Base-by-base conservation (phyloP, 2,329 filamentous ascomycete genomes). In the Cercospora sp. region DNA sequence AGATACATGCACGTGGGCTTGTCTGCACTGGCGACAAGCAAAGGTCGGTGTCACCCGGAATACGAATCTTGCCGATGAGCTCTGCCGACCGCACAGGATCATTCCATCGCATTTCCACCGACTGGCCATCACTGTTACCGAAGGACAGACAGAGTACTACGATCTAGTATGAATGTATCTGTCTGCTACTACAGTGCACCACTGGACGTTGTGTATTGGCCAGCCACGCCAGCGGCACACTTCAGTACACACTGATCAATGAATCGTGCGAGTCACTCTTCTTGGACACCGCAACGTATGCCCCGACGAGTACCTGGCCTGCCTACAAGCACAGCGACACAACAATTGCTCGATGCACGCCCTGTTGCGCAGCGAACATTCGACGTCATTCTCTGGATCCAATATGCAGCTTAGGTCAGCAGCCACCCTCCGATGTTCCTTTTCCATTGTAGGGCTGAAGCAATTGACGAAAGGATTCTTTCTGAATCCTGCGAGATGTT, bases 391-490 rank as follows among this genome's bases (percentile, higher is more conserved):
- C 8, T 23, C 16, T 18, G 53, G 53, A 16, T 26, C 16, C 53
- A 20, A 30, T n/a, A 33, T 33, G 53, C 53, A 58, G 53, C 53
- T 58, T 33, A 58, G 26, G 53, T 58, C 53, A 58, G 53, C 53
- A 58, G 16, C 26, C 53, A 30, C 30, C 16, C 26, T 58, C 13
- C 23, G 53, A 57, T 8, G 53, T 30, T n/a, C 53, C 23, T 18
- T 58, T 30, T 26, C 13, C 13, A 23, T n/a, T 28, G 53, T 58
- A 58, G 30, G 53, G 53, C 53, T 58, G 53, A 58, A 31, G 53
- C 53, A 26, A 58, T 30, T 58, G 53, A 58, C 53, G 53, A 58
- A 58, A 58, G 53, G 53, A 58, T 58, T 58, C 28, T 30, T 26
- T 30, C 53, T 12, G 6, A 31, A 58, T 58, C 26, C 53, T 58